Base-by-base conservation (phyloP, 805 yeast genomes). In the Tetrapisispora namnaoensis region DNA sequence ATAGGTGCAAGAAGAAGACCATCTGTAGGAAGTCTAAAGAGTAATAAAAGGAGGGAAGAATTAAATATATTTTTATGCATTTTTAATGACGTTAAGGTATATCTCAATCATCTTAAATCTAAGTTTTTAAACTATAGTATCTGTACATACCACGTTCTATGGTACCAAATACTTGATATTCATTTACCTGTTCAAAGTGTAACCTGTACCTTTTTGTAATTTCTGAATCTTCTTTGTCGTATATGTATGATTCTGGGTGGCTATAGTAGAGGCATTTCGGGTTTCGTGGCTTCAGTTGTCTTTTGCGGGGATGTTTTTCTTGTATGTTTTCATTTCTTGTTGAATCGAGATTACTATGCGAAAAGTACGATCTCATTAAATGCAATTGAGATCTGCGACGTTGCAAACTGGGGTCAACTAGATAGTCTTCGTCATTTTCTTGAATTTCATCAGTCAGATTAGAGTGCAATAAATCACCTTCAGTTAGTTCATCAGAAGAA, bases 131-230 rank as follows among this genome's bases (percentile, higher is more conserved):
- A 27, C 73, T 68, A 49, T 71, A 71, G 49, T 71, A 71, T 50
- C 72, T 66, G 49, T 71, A 71, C 60, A 71, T 71, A 11, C 75
- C 75, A 37, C 75, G 62, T 53, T 71, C 75, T n/a, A 68, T 57
- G 42, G 69, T 67, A 3, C 74, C 75, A 58, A 69, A 70, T 11
- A 66, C 63, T 24, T 66, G 66, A 55, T 70, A 70, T 41, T 70
- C 70, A 45, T 66, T 60, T 6, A 62, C 61, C 37, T 65, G 49
- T 38, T 61, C 58, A 28, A 62, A 53, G 50, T 63, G 66, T 14
- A 56, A 44, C 16, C 60, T 56, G 45, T 62, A 62, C 34, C 58
- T 49, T 47, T 52, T 44, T 10, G 63, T 55, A 8, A 59, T 63
- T 14, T 57, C 55, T 8, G 58, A 51, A n/a, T 58, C 61, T 7